Evolutionary conservation across 768 basidiomycete genomes (phyloP).

Genomic region (Russula foetens): DNA sequence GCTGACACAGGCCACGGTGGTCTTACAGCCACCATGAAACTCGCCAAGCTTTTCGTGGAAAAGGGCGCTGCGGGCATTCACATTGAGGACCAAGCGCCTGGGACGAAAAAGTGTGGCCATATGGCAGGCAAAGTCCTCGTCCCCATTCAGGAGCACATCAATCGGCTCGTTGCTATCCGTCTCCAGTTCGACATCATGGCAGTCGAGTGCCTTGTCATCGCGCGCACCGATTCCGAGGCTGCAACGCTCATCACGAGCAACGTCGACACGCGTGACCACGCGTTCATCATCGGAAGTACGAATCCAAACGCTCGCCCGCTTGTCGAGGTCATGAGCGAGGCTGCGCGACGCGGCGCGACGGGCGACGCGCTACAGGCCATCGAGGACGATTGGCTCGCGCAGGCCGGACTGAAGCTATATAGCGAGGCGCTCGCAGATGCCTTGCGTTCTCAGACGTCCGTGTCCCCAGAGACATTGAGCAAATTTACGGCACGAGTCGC

Average conservation of each 20-base stretch:
- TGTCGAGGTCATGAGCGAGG: slow-evolving; percentile 74
- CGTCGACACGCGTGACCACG: slow-evolving; percentile 94
- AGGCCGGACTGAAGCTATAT: slow-evolving; percentile 78
- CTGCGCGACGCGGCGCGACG: slow-evolving; percentile 70
- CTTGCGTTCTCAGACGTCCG: slow-evolving; percentile 47
- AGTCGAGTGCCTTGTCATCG: slow-evolving; percentile 87
- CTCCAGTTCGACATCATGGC: slow-evolving; percentile 99
- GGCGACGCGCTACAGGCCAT: slow-evolving; percentile 78
- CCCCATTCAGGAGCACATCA: slow-evolving; percentile 96
- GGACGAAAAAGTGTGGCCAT: slow-evolving; percentile 93
- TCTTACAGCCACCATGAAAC: slow-evolving; percentile 96
- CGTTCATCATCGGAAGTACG: slow-evolving; percentile 91
- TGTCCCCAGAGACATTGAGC: slow-evolving; percentile 39
- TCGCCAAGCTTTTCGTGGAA: slow-evolving; percentile 98
- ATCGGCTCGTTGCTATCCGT: slow-evolving; percentile 93
- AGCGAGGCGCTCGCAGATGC: slow-evolving; percentile 64
- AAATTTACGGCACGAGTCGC: slow-evolving; percentile 58
- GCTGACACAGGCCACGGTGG: slow-evolving; percentile 98
- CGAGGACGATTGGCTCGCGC: slow-evolving; percentile 79
- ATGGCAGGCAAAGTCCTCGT: slow-evolving; percentile 97
- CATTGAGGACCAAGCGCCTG: slow-evolving; percentile 95
- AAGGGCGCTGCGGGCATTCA: slow-evolving; percentile 98
- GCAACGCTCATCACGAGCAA: slow-evolving; percentile 96
- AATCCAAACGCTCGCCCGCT: slow-evolving; percentile 64
- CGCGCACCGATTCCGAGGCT: slow-evolving; percentile 95